Base-by-base conservation (phyloP, 768 basidiomycete species). In the Melanogaster broomeanus region DNA sequence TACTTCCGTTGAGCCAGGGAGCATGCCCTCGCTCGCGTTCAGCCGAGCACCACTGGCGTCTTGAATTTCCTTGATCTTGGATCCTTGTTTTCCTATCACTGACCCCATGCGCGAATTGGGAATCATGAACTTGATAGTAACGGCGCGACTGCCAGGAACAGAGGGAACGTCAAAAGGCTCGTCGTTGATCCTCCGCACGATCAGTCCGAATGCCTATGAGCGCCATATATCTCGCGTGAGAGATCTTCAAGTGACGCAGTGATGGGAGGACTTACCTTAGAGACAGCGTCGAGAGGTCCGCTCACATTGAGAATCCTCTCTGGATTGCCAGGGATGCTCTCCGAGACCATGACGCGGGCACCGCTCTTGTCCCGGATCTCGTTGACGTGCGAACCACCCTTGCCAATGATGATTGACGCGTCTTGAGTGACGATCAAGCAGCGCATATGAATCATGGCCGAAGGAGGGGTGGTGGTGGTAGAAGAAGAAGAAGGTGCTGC, bases 91-190 rank as follows among this genome's bases (percentile, higher is more conserved):
- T 50, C 97, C 97, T 63, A 99, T 99, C 53, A 98, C 93, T 16
- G 94, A 97, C 37, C 96, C 96, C 96, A 98, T 98, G 52, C 96
- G 89, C 10, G 93, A 95, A 72, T 98, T 98, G 57, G 96, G 96
- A 51, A 98, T 97, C 89, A 98, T 98, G 67, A 93, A 98, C 71
- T 98, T 98, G 79, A 99, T 98, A 27, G 97, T 98, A 48, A 99
- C 97, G 25, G 97, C 96, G 53, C 95, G 85, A 64, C 94, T 97
- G 52, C 97, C 97, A 41, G 97, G 97, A 6, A 98, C 92, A 31
- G 96, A 98, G 19, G 97, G 93, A 40, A 91, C 88, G 63, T 98
- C 97, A 72, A 97, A 98, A 2, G 97, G 96, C 69, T 98, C 97
- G 65, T 99, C 97, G 66, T 98, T 99, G 72, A 98, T 99, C 60